These are phyloP conservation scores for Thalassiosira ordinaria DNA, from an alignment of 352 stramenopile genomes.

Conservation along the genomic window DNA sequence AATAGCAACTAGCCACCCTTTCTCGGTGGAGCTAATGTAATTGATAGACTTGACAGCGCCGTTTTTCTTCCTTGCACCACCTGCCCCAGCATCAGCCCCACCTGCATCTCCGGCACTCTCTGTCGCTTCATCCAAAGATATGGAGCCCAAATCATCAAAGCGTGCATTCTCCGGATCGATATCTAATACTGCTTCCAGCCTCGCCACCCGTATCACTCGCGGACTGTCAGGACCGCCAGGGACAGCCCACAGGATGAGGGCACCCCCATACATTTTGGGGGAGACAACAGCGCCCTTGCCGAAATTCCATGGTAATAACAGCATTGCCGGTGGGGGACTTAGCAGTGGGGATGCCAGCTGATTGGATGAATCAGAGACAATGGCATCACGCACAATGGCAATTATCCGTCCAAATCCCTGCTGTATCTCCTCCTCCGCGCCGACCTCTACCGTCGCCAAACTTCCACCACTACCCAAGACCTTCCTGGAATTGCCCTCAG, in stretches of 20 bases:
- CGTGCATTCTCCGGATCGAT: constrained; percentile 65
- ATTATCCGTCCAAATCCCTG: constrained; percentile 80
- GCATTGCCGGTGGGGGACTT: constrained; percentile 41
- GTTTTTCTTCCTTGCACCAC: constrained; percentile 8
- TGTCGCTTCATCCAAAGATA: constrained; percentile 58
- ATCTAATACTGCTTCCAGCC: constrained; percentile 67
- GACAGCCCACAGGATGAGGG: constrained; percentile 65
- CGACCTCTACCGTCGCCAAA: constrained; percentile 62
- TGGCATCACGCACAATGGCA: constrained; percentile 58
- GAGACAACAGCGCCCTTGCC: constrained; percentile 52
- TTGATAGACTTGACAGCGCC: constrained; percentile 49
- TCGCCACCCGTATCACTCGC: constrained; percentile 52
- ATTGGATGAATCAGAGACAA: constrained; percentile 21
- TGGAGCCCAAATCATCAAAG: constrained; percentile 57
- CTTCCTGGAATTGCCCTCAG: not conserved
- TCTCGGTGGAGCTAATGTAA: constrained; percentile 52
- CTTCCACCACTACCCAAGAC: constrained; percentile 20
- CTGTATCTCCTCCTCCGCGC: constrained; percentile 66
- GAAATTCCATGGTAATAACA: constrained; percentile 73
- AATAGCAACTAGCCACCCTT: constrained; percentile 56
- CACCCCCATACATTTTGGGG: constrained; percentile 57
- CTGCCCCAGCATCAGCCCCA: constrained; percentile 10
- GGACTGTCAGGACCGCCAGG: constrained; percentile 1
- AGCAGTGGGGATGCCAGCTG: not conserved
- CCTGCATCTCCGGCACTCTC: too few relatives aligned